Percentiles rank a stretch among this genome's conserved stretches.
Evolutionary conservation across 495 filamentous ascomycete species (phyloP).

Genomic region (Umbilicaria muhlenbergii): DNA sequence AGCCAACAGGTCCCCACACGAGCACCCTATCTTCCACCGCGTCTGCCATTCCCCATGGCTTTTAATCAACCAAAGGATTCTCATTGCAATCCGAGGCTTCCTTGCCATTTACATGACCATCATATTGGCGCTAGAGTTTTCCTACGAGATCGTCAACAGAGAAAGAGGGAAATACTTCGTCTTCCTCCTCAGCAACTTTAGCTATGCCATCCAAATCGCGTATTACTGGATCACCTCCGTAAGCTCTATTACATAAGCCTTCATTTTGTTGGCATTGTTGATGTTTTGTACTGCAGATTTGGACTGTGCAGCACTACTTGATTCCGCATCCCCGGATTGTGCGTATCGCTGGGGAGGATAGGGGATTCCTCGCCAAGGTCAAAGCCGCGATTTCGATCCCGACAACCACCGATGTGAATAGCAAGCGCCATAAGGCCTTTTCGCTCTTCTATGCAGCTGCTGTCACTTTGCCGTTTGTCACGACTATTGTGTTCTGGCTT

Average conservation of each 20-base stretch:
- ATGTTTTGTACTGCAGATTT: slow-evolving; percentile 15
- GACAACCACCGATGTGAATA: slow-evolving; percentile 12
- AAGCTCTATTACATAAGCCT: slow-evolving; percentile 6
- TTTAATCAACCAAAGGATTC: slow-evolving; percentile 23
- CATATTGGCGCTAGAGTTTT: slow-evolving; percentile 19
- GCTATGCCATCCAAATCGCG: slow-evolving; percentile 24
- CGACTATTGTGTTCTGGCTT: slow-evolving; percentile 30
- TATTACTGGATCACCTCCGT: slow-evolving; percentile 29
- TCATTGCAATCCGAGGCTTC: slow-evolving; percentile 23
- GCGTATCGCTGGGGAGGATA: neutral
- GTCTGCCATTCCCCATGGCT: slow-evolving; percentile 35
- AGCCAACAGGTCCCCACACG: slow-evolving; percentile 5
- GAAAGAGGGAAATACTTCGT: slow-evolving; percentile 17
- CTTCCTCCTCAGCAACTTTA: slow-evolving; percentile 32
- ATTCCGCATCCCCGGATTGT: slow-evolving; percentile 15
- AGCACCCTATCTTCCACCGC: slow-evolving; percentile 31
- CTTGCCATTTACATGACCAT: slow-evolving; percentile 27
- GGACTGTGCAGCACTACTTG: slow-evolving; percentile 34
- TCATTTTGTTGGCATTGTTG: neutral
- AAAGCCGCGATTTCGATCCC: slow-evolving; percentile 23
- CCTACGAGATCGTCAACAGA: slow-evolving; percentile 23
- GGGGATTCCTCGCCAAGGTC: slow-evolving; percentile 9
- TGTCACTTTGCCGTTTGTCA: slow-evolving; percentile 28
- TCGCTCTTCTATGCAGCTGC: slow-evolving; percentile 32
- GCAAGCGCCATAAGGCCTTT: slow-evolving; percentile 25